Conservation (phyloP, 73 alveolate species). For the Tetrahymena thermophila region DNA sequence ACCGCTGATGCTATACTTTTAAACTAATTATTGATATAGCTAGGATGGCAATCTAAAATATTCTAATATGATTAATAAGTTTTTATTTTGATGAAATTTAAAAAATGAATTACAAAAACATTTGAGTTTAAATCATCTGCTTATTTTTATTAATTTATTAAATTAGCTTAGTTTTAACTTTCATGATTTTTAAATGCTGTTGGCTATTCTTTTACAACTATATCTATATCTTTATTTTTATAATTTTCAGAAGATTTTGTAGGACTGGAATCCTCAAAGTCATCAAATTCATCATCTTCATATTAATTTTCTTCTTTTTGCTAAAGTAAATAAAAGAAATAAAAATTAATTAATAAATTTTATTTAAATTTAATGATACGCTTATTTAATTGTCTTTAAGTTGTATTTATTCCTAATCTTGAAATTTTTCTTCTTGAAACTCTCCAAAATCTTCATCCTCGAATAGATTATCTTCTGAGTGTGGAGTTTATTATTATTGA, state of each 20-base stretch:
- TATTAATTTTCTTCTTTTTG: background rate
- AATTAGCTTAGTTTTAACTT: too few relatives aligned
- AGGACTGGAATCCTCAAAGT: background rate
- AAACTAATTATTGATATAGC: background rate
- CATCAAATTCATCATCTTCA: background rate
- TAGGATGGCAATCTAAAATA: background rate
- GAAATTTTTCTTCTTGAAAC: background rate
- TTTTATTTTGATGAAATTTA: background rate
- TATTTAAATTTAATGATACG: background rate
- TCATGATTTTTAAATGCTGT: background rate
- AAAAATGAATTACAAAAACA: background rate
- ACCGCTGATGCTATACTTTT: background rate
- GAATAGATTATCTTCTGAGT: background rate
- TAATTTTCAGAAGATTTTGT: background rate
- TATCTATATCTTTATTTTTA: background rate
- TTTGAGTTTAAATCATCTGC: background rate
- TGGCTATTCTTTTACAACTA: background rate
- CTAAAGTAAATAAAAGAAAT: too few relatives aligned
- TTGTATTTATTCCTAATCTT: background rate
- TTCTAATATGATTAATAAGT: background rate
- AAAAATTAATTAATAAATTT: too few relatives aligned
- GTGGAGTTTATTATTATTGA: background rate
- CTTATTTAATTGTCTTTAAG: background rate
- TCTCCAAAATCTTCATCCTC: background rate
- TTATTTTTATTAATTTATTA: too few relatives aligned